A percentile compares a stretch with the other conserved stretches of the same genome.
Evolutionary conservation across 208 protist genomes (phyloP).

Genomic region (Trypanosoma grayi): DNA sequence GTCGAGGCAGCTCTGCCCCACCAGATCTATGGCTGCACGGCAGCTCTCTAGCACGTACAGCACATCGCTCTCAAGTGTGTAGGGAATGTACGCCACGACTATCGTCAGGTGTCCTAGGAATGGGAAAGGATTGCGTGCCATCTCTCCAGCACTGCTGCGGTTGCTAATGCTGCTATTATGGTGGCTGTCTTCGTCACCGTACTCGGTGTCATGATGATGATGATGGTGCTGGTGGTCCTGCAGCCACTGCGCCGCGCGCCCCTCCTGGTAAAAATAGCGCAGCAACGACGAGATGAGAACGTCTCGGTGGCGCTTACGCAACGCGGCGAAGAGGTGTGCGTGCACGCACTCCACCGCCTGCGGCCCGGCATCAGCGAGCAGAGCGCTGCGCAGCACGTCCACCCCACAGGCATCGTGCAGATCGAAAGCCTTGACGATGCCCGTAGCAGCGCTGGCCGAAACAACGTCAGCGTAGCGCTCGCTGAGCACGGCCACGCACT

Average conservation of each 20-base stretch:
- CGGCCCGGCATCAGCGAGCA: not conserved
- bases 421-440: slow-evolving; percentile 50
- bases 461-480: slow-evolving; percentile 70
- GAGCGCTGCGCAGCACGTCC: slow-evolving; percentile 52
- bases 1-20: slow-evolving; percentile 49
- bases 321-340: slow-evolving; percentile 34
- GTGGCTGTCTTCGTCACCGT: no score
- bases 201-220: no score
- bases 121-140: slow-evolving; percentile 29
- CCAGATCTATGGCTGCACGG: slow-evolving; percentile 53
- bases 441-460: slow-evolving; percentile 31
- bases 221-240: no score
- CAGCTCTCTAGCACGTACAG: slow-evolving; percentile 54
- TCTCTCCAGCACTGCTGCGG: not conserved
- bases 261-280: slow-evolving; percentile 69
- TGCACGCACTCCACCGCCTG: slow-evolving; percentile 30
- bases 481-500: slow-evolving; percentile 33
- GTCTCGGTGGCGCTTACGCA: slow-evolving; percentile 59
- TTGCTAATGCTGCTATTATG: not conserved
- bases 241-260: slow-evolving; percentile 44
- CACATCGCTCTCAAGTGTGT: slow-evolving; percentile 55
- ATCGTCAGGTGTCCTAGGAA: slow-evolving; percentile 61
- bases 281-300: slow-evolving; percentile 53
- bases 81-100: slow-evolving; percentile 50
- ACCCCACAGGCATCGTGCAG: slow-evolving; percentile 53